phyloP scores from a whole-genome alignment of 805 yeast genomes.

The Sporopachydermia lactativora region DNA sequence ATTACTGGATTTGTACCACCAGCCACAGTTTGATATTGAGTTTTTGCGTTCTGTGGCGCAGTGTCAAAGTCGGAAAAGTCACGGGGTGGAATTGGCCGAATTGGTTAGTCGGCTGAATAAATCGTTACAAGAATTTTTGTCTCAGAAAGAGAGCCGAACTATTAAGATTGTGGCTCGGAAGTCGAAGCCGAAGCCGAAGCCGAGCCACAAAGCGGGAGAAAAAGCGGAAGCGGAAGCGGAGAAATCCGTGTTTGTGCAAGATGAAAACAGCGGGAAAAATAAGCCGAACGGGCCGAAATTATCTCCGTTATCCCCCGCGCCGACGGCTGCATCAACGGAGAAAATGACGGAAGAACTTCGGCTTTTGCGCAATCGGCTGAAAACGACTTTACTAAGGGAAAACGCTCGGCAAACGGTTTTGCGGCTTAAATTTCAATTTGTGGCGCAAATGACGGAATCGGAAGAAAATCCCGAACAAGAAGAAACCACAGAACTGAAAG shows the following conservation, averaged over 20 bases:
- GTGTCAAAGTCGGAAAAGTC: neutral
- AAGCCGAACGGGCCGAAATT: neutral
- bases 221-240: neutral
- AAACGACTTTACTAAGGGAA: neutral
- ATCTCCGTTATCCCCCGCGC: neutral
- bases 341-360: neutral
- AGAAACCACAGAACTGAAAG: neutral
- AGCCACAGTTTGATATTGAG: no score
- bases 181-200: neutral
- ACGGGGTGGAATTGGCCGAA: neutral
- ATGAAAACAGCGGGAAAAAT: neutral
- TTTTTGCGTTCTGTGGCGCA: no score
- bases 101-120: neutral
- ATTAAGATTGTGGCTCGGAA: neutral
- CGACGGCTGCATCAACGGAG: neutral
- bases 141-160: neutral
- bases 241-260: neutral
- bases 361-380: neutral
- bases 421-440: neutral
- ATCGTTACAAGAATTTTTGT: neutral
- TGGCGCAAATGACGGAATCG: neutral
- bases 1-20: neutral
- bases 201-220: neutral
- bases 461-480: neutral
- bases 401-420: neutral